These are phyloP conservation scores for Quercus tomentella DNA, from an alignment of 331 rosid genomes.

Conservation along the genomic window DNA sequence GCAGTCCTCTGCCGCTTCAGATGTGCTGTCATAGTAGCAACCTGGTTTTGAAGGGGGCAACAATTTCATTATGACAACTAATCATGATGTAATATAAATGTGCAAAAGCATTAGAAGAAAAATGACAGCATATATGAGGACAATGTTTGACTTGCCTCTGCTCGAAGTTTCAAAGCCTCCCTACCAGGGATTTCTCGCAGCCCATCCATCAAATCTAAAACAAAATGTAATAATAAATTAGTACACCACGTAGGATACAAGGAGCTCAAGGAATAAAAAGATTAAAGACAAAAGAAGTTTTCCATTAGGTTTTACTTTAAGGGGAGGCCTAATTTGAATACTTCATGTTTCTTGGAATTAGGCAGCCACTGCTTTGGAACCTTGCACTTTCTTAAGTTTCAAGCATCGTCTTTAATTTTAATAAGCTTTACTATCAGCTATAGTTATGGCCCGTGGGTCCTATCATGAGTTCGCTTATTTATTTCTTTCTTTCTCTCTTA, in stretches of 20 bases:
- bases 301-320: background rate
- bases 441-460: no score
- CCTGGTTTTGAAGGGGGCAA: slow-evolving; percentile 33
- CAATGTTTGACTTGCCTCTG: slow-evolving; percentile 53
- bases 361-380: background rate
- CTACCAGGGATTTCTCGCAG: slow-evolving; percentile 67
- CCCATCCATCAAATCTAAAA: slow-evolving; percentile 64
- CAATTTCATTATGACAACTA: background rate
- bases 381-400: background rate
- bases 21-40: slow-evolving; percentile 59
- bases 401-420: background rate
- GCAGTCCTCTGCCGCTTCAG: slow-evolving; percentile 50
- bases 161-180: slow-evolving; percentile 71
- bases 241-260: background rate
- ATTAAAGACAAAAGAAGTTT: background rate
- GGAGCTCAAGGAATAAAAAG: background rate
- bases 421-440: no score
- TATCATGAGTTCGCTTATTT: background rate
- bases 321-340: background rate
- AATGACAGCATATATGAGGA: background rate
- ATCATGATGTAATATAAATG: background rate
- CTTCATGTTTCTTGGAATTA: background rate
- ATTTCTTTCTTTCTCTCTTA: background rate
- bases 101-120: background rate
- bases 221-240: slow-evolving; percentile 9